Base-by-base conservation (phyloP, 2,329 filamentous ascomycete species). In the Phialophora macrospora region DNA sequence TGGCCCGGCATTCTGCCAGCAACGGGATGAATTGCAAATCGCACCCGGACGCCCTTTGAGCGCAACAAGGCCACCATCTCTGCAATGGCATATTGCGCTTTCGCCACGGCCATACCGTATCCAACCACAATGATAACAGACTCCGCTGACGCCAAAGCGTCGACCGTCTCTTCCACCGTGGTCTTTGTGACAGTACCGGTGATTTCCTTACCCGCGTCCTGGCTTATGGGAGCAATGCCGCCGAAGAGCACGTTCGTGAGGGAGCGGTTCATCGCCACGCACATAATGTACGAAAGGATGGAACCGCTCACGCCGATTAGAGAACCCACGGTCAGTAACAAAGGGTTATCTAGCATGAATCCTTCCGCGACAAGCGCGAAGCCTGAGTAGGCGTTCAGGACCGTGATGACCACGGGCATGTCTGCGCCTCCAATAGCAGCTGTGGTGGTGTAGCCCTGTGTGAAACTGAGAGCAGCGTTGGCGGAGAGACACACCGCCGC, bases 31-130 rank as follows among this genome's bases (percentile, higher is more conserved):
- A 96, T 95, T 6, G 92, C 92, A 74, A 96, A 96, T 30, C 92
- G 89, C 7, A 96, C 92, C 24, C 89, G 92, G 72, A 95, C 83
- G 3, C 90, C 90, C 75, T 89, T 90, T 48, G 85, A 80, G n/a
- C 91, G 88, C 17, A 96, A 81, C 76, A 88, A 85, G 49, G 84
- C 80, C 4, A 91, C 91, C 69, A 96, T 94, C 73, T 93, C 91
- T 3, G 90, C 90, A 60, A 96, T 92, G 24, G 92, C 91, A 74
- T 96, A 96, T 77, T 97, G 93, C 2, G 93, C 92, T 78, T 96
- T 96, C 8, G 93, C 92, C 1, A 97, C 92, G 0, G 93, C 93
- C 93, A 97, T 97, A 60, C 93, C 93, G 72, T 96, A 97, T 0
- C 93, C 93, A 4, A 96, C 92, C 1, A 94, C 66, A 61, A 97